A percentile compares a stretch with the other conserved stretches of the same genome.
Evolutionary conservation across 805 yeast genomes (phyloP).

Genomic region (Ogataea methanolica): DNA sequence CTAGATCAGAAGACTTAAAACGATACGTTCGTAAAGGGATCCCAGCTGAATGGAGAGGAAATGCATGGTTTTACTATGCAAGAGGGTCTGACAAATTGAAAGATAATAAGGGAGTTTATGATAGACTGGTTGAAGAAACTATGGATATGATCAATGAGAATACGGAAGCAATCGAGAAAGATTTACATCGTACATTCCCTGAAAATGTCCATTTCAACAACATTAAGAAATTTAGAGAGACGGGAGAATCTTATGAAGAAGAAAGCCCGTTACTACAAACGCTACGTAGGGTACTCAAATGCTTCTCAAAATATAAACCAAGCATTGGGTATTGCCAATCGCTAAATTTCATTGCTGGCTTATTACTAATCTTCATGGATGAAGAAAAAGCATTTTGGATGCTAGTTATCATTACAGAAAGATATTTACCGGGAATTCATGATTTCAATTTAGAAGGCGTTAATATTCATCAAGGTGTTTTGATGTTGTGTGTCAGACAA

Average conservation of each 20-base stretch:
- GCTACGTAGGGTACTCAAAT: slow-evolving; percentile 72
- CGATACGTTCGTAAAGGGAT: slow-evolving; percentile 86
- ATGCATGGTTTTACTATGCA: slow-evolving; percentile 95
- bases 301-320: slow-evolving; percentile 84
- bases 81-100: slow-evolving; percentile 62
- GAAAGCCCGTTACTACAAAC: slow-evolving; percentile 69
- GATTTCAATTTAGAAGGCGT: slow-evolving; percentile 90
- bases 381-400: slow-evolving; percentile 95
- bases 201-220: slow-evolving; percentile 79
- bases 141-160: slow-evolving; percentile 56
- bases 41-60: slow-evolving; percentile 97
- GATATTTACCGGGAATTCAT: slow-evolving; percentile 87
- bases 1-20: slow-evolving; percentile 71
- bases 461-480: slow-evolving; percentile 89
- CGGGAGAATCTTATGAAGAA: slow-evolving; percentile 19
- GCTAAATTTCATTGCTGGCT: slow-evolving; percentile 86
- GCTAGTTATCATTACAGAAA: slow-evolving; percentile 84
- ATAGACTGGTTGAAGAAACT: slow-evolving; percentile 58
- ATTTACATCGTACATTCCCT: slow-evolving; percentile 90
- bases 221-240: slow-evolving; percentile 11
- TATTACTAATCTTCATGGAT: slow-evolving; percentile 75
- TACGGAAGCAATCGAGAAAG: slow-evolving; percentile 91
- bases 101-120: slow-evolving; percentile 71
- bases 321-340: slow-evolving; percentile 95
- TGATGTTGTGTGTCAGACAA: slow-evolving; percentile 81